These are phyloP conservation scores for Nannochloropsis gaditana DNA, from an alignment of 108 stramenopile species.

Conservation along the genomic window DNA sequence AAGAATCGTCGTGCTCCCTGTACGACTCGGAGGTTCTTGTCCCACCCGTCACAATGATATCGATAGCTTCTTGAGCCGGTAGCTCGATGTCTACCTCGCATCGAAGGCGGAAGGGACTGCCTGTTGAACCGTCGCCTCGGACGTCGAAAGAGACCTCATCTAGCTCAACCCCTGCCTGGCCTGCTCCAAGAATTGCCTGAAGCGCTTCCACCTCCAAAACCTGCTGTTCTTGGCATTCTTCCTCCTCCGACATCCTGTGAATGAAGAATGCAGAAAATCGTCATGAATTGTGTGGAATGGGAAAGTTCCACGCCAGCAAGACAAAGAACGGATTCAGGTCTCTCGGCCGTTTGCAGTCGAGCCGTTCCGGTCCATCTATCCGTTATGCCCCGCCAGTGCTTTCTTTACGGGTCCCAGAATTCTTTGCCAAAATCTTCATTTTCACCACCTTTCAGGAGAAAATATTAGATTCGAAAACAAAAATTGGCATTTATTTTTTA, in stretches of 20 bases:
- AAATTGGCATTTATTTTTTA: no score
- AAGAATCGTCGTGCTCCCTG: not conserved
- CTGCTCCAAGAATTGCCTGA: not conserved
- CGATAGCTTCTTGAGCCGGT: not conserved
- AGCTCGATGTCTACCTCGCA: constrained; percentile 4
- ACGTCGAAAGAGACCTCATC: not conserved
- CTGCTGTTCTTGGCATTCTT: constrained; percentile 19
- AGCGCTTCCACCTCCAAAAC: not conserved
- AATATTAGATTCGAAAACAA: no score
- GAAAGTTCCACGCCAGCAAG: no score
- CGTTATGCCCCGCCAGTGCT: no score
- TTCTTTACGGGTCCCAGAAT: no score
- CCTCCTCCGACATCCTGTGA: not conserved
- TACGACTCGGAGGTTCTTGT: no score
- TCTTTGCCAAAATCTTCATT: no score
- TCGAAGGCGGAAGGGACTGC: not conserved
- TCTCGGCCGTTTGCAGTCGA: no score
- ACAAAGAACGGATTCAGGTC: no score
- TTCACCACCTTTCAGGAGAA: no score
- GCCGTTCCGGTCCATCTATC: no score
- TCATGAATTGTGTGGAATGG: no score
- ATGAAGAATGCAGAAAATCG: not conserved
- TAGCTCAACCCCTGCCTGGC: not conserved
- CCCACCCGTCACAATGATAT: not conserved
- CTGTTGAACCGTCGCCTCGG: not conserved